phyloP scores from a whole-genome alignment of 768 basidiomycete species.

The Rubroboletus pulcherrimus region DNA sequence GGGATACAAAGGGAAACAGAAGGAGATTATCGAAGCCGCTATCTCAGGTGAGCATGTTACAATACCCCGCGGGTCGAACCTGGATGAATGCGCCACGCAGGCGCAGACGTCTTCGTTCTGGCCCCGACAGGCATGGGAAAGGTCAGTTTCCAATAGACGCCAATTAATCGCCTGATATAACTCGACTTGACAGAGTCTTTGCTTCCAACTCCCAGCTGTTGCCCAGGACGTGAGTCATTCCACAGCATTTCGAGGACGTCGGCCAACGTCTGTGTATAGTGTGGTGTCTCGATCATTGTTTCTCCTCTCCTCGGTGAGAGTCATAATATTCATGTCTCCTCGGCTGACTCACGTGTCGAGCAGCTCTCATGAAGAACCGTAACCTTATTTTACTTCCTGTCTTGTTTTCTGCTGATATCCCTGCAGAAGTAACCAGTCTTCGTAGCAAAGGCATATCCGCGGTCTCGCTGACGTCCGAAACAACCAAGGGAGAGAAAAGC shows the following conservation, averaged over 20 bases:
- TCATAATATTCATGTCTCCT: background rate
- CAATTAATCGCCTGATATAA: background rate
- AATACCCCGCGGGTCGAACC: background rate
- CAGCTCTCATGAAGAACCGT: slow-evolving; percentile 86
- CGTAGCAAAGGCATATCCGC: slow-evolving; percentile 53
- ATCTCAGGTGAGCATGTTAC: slow-evolving; percentile 43
- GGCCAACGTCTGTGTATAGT: slow-evolving; percentile 33
- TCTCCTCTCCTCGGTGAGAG: slow-evolving; percentile 70
- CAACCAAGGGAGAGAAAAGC: slow-evolving; percentile 47
- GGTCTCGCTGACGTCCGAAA: slow-evolving; percentile 66
- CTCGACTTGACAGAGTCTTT: slow-evolving; percentile 55
- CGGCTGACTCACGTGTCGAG: background rate
- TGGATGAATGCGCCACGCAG: slow-evolving; percentile 32
- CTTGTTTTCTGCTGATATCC: slow-evolving; percentile 2
- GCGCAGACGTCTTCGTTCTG: slow-evolving; percentile 70
- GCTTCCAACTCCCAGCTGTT: slow-evolving; percentile 81
- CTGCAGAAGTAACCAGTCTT: slow-evolving; percentile 61
- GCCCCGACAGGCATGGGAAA: slow-evolving; percentile 92
- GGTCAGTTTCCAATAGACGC: slow-evolving; percentile 34
- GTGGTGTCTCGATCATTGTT: slow-evolving; percentile 69
- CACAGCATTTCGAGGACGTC: background rate
- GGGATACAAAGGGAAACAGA: slow-evolving; percentile 73
- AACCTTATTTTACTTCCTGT: slow-evolving; percentile 18
- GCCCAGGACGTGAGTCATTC: slow-evolving; percentile 47
- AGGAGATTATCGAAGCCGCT: slow-evolving; percentile 70